Evolutionary conservation across 441 rosid species (phyloP).

Genomic region (Erysimum cheiri): DNA sequence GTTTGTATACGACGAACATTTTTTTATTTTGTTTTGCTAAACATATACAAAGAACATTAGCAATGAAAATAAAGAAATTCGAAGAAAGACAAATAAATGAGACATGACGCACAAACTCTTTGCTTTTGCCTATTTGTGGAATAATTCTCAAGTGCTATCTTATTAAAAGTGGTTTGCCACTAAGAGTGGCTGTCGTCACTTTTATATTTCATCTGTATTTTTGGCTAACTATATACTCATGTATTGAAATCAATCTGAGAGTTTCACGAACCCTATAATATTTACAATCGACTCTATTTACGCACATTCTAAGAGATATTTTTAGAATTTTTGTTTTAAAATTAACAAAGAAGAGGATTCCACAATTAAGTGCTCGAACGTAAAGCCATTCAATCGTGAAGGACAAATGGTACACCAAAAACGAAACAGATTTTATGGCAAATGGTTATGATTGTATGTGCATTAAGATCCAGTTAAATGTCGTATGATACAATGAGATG

Average conservation of each 20-base stretch:
- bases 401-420: background rate
- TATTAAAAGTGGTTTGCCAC: slow-evolving; percentile 40
- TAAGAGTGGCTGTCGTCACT: slow-evolving; percentile 37
- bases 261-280: slow-evolving; percentile 7
- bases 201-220: background rate
- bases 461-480: too few species aligned
- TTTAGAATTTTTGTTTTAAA: background rate
- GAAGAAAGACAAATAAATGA: slow-evolving; percentile 22
- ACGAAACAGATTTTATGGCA: background rate
- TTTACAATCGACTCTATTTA: background rate
- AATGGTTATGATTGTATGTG: background rate
- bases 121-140: slow-evolving; percentile 32
- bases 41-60: background rate
- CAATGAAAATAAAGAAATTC: slow-evolving; percentile 5
- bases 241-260: background rate
- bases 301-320: background rate
- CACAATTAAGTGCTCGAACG: background rate
- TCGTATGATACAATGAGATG: too few species aligned
- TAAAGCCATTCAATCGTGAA: background rate
- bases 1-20: slow-evolving; percentile 12
- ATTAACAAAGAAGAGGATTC: background rate
- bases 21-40: too few species aligned
- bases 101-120: slow-evolving; percentile 33
- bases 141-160: slow-evolving; percentile 34
- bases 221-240: background rate